Conservation (phyloP, 2,329 filamentous ascomycete genomes). For the Calycina herbarum region DNA sequence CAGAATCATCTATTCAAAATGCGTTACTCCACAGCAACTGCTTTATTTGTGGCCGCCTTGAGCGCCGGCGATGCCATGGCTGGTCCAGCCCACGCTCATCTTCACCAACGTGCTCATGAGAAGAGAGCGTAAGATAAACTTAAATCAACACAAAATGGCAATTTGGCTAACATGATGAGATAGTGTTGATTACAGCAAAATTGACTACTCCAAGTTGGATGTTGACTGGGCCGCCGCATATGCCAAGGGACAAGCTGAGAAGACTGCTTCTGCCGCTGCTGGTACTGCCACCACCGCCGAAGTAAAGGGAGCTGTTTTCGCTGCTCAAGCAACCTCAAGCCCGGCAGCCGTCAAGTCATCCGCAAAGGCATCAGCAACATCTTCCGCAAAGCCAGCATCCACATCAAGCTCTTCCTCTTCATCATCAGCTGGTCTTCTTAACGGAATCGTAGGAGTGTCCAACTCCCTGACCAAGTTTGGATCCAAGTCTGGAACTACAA, state of each 20-base stretch:
- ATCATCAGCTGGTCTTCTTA: conserved; percentile 14
- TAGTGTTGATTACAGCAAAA: conserved; percentile 14
- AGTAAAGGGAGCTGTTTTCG: background rate
- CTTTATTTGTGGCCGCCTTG: conserved; percentile 34
- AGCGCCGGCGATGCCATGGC: conserved; percentile 34
- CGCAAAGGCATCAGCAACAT: conserved; percentile 7
- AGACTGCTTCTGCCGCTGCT: conserved; percentile 13
- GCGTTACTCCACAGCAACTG: conserved; percentile 34
- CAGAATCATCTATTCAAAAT: conserved; percentile 26
- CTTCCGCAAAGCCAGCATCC: conserved; percentile 11
- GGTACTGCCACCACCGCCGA: conserved; percentile 12
- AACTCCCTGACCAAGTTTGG: conserved; percentile 30
- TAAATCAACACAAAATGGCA: background rate
- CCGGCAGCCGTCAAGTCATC: conserved; percentile 10
- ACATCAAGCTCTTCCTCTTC: conserved; percentile 6
- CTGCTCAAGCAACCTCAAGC: background rate
- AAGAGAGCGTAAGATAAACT: conserved; percentile 35
- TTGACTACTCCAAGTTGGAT: conserved; percentile 34
- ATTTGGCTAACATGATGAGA: background rate
- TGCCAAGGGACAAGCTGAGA: conserved; percentile 22
- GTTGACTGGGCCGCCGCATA: conserved; percentile 34
- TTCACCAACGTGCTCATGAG: conserved; percentile 32
- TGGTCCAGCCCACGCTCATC: conserved; percentile 34
- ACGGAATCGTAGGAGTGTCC: conserved; percentile 27
- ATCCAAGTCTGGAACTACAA: background rate